These are phyloP conservation scores for Diplocarpon rosae DNA, from an alignment of 2,329 filamentous ascomycete genomes.

Conservation along the genomic window DNA sequence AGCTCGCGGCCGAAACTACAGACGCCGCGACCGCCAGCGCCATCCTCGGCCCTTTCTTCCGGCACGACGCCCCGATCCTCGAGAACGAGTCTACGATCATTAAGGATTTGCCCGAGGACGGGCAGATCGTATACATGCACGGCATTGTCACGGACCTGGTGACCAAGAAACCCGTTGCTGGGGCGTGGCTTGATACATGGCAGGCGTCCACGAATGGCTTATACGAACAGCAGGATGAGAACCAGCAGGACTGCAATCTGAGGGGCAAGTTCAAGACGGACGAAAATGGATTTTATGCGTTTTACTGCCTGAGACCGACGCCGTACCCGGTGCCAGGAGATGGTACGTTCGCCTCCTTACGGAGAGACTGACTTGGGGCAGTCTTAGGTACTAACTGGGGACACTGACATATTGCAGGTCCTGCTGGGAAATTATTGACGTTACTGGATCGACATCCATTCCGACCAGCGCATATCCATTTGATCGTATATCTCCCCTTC, in stretches of 20 bases:
- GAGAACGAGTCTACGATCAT: slow-evolving; percentile 46
- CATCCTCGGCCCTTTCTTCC: slow-evolving; percentile 56
- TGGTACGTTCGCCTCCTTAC: slow-evolving; percentile 12
- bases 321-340: slow-evolving; percentile 27
- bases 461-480: slow-evolving; percentile 53
- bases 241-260: slow-evolving; percentile 50
- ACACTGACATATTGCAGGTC: slow-evolving; percentile 28
- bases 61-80: slow-evolving; percentile 43
- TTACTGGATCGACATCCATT: slow-evolving; percentile 50
- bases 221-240: slow-evolving; percentile 50
- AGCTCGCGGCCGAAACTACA: slow-evolving; percentile 23
- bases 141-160: slow-evolving; percentile 42
- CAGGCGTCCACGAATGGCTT: slow-evolving; percentile 48
- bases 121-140: slow-evolving; percentile 41
- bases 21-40: slow-evolving; percentile 40
- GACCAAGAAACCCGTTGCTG: slow-evolving; percentile 45
- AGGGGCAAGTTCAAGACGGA: slow-evolving; percentile 52
- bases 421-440: slow-evolving; percentile 45
- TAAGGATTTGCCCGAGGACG: slow-evolving; percentile 39
- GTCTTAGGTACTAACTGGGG: too few relatives aligned
- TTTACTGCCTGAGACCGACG: slow-evolving; percentile 38
- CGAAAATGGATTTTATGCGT: slow-evolving; percentile 42
- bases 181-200: slow-evolving; percentile 51
- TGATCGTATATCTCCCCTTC: slow-evolving; percentile 34
- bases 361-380: background rate